Base-by-base conservation (phyloP, 257 asterid genomes). In the Buddleja alternifolia region DNA sequence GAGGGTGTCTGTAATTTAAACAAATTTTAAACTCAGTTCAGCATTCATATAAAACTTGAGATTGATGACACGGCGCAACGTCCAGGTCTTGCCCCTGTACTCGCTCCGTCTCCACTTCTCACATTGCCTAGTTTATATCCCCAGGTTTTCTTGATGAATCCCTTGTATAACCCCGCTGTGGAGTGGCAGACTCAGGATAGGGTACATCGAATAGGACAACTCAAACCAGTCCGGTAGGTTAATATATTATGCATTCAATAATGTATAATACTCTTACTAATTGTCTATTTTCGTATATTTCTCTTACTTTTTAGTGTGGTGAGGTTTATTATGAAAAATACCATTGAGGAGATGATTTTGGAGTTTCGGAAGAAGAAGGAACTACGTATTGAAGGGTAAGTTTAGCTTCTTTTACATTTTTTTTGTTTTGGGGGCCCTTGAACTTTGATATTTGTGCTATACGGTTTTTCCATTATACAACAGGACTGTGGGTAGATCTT, bases 131-230 rank as follows among this genome's bases (percentile, higher is more conserved):
- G 48, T 57, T 56, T 24, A 20, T 10, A 19, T 65, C 36, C 48
- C n/a, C 72, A 85, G 92, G 88, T 85, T 52, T 85, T 85, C 78
- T 71, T 83, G 84, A 85, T 85, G 92, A 87, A 85, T 65, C 89
- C 92, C 23, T 85, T 89, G 92, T 85, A 89, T 88, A 85, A 85
- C 77, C 92, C 92, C 42, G 89, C 92, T 19, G 89, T 81, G 42
- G 92, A 85, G 69, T 74, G 76, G 71, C 92, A 85, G 76, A 89
- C 89, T 29, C 92, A 85, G 57, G 92, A 85, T 57, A 79, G 92
- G 70, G 83, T 85, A 19, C 92, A 85, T 54, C 82, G 92, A 40
- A 85, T 85, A 29, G 92, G 92, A 63, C 92, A 83, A 65, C 81
- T 75, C 44, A 85, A 85, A 67, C 92, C 92, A 72, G 81, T 85